Base-by-base conservation (phyloP, 345 rosid genomes). In the Eucalyptus albens region DNA sequence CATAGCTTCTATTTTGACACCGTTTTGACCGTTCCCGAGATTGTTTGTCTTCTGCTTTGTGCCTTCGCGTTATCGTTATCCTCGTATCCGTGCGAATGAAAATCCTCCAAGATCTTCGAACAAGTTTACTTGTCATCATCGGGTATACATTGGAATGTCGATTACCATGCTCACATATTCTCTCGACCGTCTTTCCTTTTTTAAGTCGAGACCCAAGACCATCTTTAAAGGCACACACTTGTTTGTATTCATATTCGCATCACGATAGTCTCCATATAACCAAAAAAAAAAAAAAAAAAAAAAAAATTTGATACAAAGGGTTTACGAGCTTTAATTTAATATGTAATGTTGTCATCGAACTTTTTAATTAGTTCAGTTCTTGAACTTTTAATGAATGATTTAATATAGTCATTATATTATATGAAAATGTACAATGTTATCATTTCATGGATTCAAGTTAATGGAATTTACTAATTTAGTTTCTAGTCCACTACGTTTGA, bases 281-380 rank as follows among this genome's bases (percentile, higher is more conserved):
- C 2, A 60, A 60, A 27, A 11, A 12, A 60, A 37, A 40, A 27
- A 60, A 0, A 11, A n/a, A n/a, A n/a, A n/a, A n/a, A n/a, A n/a
- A n/a, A n/a, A n/a, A n/a, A n/a, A n/a, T n/a, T n/a, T 27, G 15
- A 62, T 6, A 13, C 33, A 13, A 29, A 62, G 10, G 9, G 0
- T 62, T 5, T 4, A 0, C 2, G 0, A 13, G 2, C 8, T 62
- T 62, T 62, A 10, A 12, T 62, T 6, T 29, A 62, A 62, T 6
- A 26, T 62, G 17, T 13, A 27, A 27, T 27, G 0, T 60, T 22
- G 0, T 56, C 0, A 4, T 56, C 1, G 13, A 24, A 24, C 3
- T 10, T 56, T 56, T 56, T 56, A 56, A 56, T 27, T 27, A 4
- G 9, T 60, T 13, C 8, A 3, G 5, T 29, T 27, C 29, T 27